These are phyloP conservation scores for Bothriochloa decipiens DNA, from an alignment of 176 grass and related monocot genomes.

Conservation along the genomic window DNA sequence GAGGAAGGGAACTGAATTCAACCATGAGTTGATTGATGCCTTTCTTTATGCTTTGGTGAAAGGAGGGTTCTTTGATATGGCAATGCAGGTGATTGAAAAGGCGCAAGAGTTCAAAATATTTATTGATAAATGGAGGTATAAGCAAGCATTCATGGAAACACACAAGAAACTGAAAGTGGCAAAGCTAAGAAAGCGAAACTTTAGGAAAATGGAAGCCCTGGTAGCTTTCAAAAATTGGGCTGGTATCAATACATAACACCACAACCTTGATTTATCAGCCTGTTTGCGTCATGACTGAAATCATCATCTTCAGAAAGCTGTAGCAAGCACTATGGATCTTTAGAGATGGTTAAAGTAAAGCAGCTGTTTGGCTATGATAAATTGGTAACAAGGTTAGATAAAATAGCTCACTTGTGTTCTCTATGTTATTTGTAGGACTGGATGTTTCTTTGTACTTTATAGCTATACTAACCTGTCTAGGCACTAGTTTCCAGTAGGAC, in stretches of 20 bases:
- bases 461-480: slow-evolving; percentile 20
- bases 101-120: slow-evolving; percentile 94
- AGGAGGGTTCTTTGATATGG: slow-evolving; percentile 96
- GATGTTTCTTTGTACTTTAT: slow-evolving; percentile 8
- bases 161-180: slow-evolving; percentile 92
- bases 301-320: slow-evolving; percentile 34
- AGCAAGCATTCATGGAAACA: slow-evolving; percentile 97
- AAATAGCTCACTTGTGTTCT: slow-evolving; percentile 18
- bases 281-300: slow-evolving; percentile 19
- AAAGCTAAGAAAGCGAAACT: slow-evolving; percentile 86
- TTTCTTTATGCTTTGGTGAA: slow-evolving; percentile 92
- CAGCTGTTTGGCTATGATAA: slow-evolving; percentile 20
- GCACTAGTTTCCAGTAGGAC: background rate
- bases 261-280: background rate
- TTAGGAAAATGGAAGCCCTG: slow-evolving; percentile 90
- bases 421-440: slow-evolving; percentile 36
- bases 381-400: slow-evolving; percentile 8
- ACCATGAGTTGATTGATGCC: slow-evolving; percentile 81
- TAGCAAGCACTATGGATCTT: slow-evolving; percentile 14
- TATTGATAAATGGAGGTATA: slow-evolving; percentile 98
- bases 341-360: slow-evolving; percentile 33
- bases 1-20: slow-evolving; percentile 73
- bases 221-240: slow-evolving; percentile 98
- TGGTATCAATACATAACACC: slow-evolving; percentile 72
- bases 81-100: slow-evolving; percentile 93